phyloP scores from a whole-genome alignment of 1,284 basidiomycete species.

The Cutaneotrichosporon mucoides region DNA sequence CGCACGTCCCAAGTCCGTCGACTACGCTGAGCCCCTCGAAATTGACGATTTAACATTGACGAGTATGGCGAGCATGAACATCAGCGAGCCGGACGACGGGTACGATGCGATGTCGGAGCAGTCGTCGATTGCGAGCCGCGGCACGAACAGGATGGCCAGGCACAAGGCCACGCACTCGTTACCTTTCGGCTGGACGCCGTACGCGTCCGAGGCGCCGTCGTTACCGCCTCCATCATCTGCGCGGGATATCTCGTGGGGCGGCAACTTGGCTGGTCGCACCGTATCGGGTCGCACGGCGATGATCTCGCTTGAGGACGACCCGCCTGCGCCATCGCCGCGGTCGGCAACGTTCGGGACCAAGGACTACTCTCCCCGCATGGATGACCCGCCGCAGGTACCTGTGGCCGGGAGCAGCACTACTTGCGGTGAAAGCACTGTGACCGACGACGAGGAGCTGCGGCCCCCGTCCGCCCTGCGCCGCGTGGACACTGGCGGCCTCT shows the following conservation, averaged over 20 bases:
- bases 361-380: background rate
- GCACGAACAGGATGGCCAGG: background rate
- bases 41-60: conserved; percentile 10
- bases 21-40: conserved; percentile 19
- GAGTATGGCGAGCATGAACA: background rate
- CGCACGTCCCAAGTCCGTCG: conserved; percentile 5
- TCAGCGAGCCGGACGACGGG: conserved; percentile 1
- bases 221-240: background rate
- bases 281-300: conserved; percentile 8
- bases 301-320: conserved; percentile 5
- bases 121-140: background rate
- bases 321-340: background rate
- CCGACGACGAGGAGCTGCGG: conserved; percentile 4
- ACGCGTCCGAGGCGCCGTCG: background rate
- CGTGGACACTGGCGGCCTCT: background rate
- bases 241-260: conserved; percentile 10
- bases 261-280: conserved; percentile 12
- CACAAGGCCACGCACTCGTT: background rate
- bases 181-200: background rate
- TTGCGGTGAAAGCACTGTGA: too few species aligned
- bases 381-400: too few species aligned
- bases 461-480: conserved; percentile 1
- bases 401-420: too few species aligned
- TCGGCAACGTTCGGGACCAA: conserved; percentile 1
- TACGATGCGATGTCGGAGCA: conserved; percentile 7